Evolutionary conservation across 768 basidiomycete genomes (phyloP), one percentile per base, ranked within the genome.

Genomic region (Psilocybe subaeruginosa): DNA sequence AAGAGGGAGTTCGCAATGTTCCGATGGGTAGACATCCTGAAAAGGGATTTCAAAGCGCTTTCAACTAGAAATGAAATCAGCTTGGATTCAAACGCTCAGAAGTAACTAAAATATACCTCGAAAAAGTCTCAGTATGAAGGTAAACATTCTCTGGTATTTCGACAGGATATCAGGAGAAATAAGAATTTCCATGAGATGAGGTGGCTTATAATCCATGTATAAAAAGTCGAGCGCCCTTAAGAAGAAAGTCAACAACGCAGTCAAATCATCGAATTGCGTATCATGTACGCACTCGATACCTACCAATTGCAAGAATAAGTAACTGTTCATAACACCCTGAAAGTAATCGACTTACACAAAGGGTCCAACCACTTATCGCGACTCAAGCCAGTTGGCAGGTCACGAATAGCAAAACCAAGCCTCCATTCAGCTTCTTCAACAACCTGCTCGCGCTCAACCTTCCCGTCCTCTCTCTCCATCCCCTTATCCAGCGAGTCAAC

Each of bases 181-280:
- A 8, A 97, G 70, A 9, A 88, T 80, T 49, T 87, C 85, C 41
- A 97, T 76, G 0, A 93, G 85, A n/a, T 80, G 80, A 1, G 93
- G 92, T n/a, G 92, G 89, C 67, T 90, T 90, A 73, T 97, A 97
- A 64, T 94, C 87, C 78, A 97, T 87, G 69, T 92, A 93, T 12
- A 97, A 75, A 70, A 96, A 97, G 71, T 96, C 95, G 46, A 97
- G 72, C 6, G 95, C 93, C 71, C 92, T 43, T 93, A 64, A 4
- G 17, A 54, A 65, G 30, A 56, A 52, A 17, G 35, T 71, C 33
- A 61, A 56, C 46, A 7, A 58, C 19, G 41, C 33, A 7, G 43
- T 11, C 16, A 31, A 52, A 60, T 31, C 30, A 55, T 17, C 45
- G 49, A 52, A 59, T 12, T 16, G 14, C 46, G 46, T 35, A 33